Evolutionary conservation across 2,329 filamentous ascomycete genomes (phyloP).

Genomic region (Cadophora sp.): DNA sequence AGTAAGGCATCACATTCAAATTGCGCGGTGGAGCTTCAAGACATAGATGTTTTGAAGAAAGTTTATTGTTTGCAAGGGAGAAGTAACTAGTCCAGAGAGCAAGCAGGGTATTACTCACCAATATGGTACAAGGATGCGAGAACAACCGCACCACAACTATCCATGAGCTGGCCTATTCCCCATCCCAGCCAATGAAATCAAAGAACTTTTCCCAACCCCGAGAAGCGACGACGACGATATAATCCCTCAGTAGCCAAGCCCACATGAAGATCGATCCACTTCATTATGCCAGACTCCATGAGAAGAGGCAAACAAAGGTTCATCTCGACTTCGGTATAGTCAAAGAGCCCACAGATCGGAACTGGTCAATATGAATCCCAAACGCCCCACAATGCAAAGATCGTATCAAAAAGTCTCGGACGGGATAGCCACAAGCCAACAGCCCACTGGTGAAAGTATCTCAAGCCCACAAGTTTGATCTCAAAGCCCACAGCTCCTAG

Average conservation of each 20-base stretch:
- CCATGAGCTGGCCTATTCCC: background rate
- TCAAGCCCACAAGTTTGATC: slow-evolving; percentile 45
- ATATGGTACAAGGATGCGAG: slow-evolving; percentile 34
- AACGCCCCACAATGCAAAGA: slow-evolving; percentile 38
- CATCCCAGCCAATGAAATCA: slow-evolving; percentile 18
- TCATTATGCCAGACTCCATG: slow-evolving; percentile 34
- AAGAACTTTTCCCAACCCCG: slow-evolving; percentile 32
- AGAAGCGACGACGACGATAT: slow-evolving; percentile 10
- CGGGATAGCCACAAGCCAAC: slow-evolving; percentile 45
- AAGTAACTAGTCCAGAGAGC: slow-evolving; percentile 25
- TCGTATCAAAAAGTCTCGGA: slow-evolving; percentile 40
- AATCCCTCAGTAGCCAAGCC: slow-evolving; percentile 35
- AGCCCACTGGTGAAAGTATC: slow-evolving; percentile 39
- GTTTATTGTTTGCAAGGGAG: slow-evolving; percentile 8
- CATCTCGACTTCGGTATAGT: slow-evolving; percentile 44
- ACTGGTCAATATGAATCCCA: slow-evolving; percentile 32
- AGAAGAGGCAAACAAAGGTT: slow-evolving; percentile 39
- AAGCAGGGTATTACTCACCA: slow-evolving; percentile 38
- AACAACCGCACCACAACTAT: slow-evolving; percentile 28
- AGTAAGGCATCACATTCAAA: too few relatives aligned
- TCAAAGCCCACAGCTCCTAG: slow-evolving; percentile 46
- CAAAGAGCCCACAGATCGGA: slow-evolving; percentile 42
- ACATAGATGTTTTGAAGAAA: background rate
- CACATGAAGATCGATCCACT: slow-evolving; percentile 45
- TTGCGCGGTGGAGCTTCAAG: too few relatives aligned